Evolutionary conservation across 2,329 filamentous ascomycete genomes (phyloP).

Genomic region (Lachnum nothofagi): DNA sequence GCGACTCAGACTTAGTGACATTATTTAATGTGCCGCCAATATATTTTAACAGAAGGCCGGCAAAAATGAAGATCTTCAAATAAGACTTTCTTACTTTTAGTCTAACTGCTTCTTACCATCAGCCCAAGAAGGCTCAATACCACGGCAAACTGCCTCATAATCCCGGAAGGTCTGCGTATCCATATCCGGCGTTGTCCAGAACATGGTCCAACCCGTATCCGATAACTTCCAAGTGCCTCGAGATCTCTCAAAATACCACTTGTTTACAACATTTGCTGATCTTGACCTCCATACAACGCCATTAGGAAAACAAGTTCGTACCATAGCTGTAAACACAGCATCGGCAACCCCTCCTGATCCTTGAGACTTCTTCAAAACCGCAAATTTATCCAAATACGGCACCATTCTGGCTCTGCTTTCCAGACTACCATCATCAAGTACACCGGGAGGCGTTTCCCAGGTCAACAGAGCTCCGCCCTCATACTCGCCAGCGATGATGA

Average conservation of each 20-base stretch:
- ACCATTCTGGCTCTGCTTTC: constrained; percentile 60
- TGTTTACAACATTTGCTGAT: constrained; percentile 73
- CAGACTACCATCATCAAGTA: constrained; percentile 49
- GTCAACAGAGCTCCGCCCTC: constrained; percentile 93
- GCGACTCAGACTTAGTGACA: background rate
- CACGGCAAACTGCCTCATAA: constrained; percentile 70
- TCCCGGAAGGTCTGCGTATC: constrained; percentile 54
- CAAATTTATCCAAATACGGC: constrained; percentile 96
- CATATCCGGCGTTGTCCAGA: constrained; percentile 78
- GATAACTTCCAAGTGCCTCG: constrained; percentile 76
- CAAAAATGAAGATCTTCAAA: too few species aligned
- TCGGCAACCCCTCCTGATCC: constrained; percentile 90
- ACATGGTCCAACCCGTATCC: constrained; percentile 92
- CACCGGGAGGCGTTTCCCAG: constrained; percentile 73
- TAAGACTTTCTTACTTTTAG: constrained; percentile 31
- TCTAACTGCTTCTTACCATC: constrained; percentile 55
- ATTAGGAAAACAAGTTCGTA: constrained; percentile 76
- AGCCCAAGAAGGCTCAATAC: constrained; percentile 58
- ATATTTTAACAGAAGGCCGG: too few species aligned
- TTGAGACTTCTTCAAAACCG: constrained; percentile 81
- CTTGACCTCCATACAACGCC: constrained; percentile 74
- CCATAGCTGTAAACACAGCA: constrained; percentile 94
- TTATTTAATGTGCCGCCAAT: too few species aligned
- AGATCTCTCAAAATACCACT: constrained; percentile 97
- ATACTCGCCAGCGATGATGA: constrained; percentile 94